Evolutionary conservation across 352 stramenopile species (phyloP), one percentile per base, ranked within the genome.

Genomic region (Thalassiosira oceanica): DNA sequence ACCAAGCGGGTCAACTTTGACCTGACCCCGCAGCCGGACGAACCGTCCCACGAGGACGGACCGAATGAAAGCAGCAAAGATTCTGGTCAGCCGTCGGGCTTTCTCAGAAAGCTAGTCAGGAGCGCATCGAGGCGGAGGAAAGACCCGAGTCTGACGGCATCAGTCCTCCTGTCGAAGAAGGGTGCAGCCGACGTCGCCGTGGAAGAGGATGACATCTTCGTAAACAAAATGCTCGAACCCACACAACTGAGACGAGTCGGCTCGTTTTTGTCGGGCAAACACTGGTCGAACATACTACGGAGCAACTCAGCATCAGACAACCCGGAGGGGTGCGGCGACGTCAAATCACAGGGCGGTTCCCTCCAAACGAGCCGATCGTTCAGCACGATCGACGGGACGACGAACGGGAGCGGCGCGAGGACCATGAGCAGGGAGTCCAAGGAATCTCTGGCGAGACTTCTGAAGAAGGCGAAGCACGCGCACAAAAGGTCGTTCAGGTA

Each of bases 401-500:
- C 24, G 13, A 39, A 31, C 24, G 20, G 18, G 7, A 52, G 23
- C 57, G 28, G 29, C 28, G 31, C 15, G 41, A 27, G 16, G 26
- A 3, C 11, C 50, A 58, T 58, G 15, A 24, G 29, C 50, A 28
- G 33, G 15, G 15, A 24, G 26, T 48, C 63, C 41, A 71, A 57
- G 55, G 27, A 62, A 69, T 42, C 50, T 7, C 70, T 86, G 16
- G 53, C 61, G 5, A 80, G 74, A 44, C 50, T 87, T 7, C 39
- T 87, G 0, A 66, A 69, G n/a, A 82, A 79, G 43, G 83, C 72
- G 13, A 27, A 54, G 31, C 56, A 44, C 13, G 76, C 74, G 6
- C 70, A 87, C 55, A 55, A 78, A 24, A 60, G 58, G 24, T 52
- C 80, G 23, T 85, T 82, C 57, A 70, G 78, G 5, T 90, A 88